Base-by-base conservation (phyloP, 345 rosid genomes). In the Xanthoceras sorbifolium region DNA sequence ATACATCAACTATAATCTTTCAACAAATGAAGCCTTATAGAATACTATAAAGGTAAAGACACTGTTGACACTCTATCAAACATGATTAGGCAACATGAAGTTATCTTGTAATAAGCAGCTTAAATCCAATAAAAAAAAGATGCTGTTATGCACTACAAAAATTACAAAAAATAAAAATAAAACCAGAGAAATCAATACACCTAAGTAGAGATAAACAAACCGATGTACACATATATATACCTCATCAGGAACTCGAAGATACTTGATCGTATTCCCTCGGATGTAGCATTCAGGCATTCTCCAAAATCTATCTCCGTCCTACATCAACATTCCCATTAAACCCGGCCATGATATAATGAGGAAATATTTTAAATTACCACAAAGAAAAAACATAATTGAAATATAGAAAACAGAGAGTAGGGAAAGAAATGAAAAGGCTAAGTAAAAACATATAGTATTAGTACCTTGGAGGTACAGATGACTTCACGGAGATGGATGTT, bases 221-320 rank as follows among this genome's bases (percentile, higher is more conserved):
- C 14, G 25, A 60, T 4, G 5, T 3, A 67, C 11, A 40, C 26
- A 23, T 42, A 34, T n/a, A 50, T 67, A 72, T 79, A 97, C 98
- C 99, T 91, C 99, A 80, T 97, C 98, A 26, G 99, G 99, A 88
- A 97, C 98, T 72, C 98, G 93, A 63, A 97, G 98, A 82, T 94
- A 94, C 85, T 97, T 97, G 46, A 97, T 97, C 57, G 98, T 97
- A 85, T 97, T 97, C 50, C 99, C 99, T 44, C 98, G 97, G 68
- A 97, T 94, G 75, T 97, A 97, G 90, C 99, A 97, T 81, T 97
- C 99, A 9, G 98, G 99, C 98, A 97, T 97, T 55, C 98, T 86
- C 99, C 99, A 97, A 94, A 94, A 97, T 67, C 97, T 86, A 84
- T 97, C 98, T 79, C 99, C 99, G 73, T 97, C 99, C 99, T 97